phyloP scores from a whole-genome alignment of 805 yeast genomes.

The Vanderwaltozyma tropicalis region DNA sequence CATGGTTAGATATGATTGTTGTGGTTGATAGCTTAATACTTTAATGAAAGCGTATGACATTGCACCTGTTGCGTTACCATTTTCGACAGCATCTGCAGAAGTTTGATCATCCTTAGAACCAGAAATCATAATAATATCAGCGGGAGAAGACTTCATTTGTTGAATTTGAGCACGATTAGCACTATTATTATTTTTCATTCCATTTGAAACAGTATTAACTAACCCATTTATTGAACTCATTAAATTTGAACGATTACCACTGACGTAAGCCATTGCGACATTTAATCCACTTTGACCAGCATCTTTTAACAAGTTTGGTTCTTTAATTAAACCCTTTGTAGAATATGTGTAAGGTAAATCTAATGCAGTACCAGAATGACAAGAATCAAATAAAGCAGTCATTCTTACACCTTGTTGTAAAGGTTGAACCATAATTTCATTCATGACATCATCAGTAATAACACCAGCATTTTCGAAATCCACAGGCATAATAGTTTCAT shows the following conservation, averaged over 20 bases:
- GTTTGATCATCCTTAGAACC: conserved; percentile 84
- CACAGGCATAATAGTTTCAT: conserved; percentile 63
- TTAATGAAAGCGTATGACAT: conserved; percentile 70
- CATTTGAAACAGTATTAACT: conserved; percentile 33
- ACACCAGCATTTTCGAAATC: conserved; percentile 61
- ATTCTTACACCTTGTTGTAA: conserved; percentile 64
- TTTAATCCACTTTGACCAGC: conserved; percentile 57
- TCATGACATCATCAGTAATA: conserved; percentile 65
- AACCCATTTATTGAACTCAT: conserved; percentile 35
- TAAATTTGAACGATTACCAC: conserved; percentile 42
- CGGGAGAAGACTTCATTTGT: conserved; percentile 55
- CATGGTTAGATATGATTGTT: conserved; percentile 58
- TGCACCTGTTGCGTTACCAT: conserved; percentile 70
- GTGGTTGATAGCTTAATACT: conserved; percentile 49
- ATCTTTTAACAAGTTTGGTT: conserved; percentile 67
- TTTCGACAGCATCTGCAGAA: conserved; percentile 68
- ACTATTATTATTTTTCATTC: conserved; percentile 30
- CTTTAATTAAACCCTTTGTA: conserved; percentile 74
- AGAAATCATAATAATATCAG: conserved; percentile 65
- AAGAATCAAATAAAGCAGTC: conserved; percentile 74
- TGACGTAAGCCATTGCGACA: conserved; percentile 49
- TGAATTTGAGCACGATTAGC: conserved; percentile 36
- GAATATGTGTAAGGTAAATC: conserved; percentile 76
- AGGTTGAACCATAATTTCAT: conserved; percentile 57
- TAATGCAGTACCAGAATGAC: conserved; percentile 77